A percentile compares a stretch with the other conserved stretches of the same genome.
Conservation (phyloP, 345 rosid species). For the Gossypium bickii region DNA sequence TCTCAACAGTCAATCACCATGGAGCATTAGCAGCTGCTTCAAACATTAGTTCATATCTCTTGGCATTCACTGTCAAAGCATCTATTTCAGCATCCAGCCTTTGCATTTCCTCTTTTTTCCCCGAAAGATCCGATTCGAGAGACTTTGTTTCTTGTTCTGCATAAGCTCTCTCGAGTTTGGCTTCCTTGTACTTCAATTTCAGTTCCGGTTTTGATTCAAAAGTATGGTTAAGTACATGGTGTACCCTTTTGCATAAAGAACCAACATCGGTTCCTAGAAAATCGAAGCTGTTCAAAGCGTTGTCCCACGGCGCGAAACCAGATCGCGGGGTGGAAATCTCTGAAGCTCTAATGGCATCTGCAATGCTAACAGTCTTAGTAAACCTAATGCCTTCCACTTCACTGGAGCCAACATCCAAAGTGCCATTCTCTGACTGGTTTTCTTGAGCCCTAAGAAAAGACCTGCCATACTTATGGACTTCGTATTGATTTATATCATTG, state of each 20-base stretch:
- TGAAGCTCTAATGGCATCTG: slow-evolving; percentile 39
- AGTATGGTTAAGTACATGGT: slow-evolving; percentile 22
- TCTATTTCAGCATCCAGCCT: slow-evolving; percentile 24
- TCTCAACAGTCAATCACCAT: slow-evolving; percentile 20
- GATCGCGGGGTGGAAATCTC: slow-evolving; percentile 17
- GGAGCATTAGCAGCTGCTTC: slow-evolving; percentile 26
- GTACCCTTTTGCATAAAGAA: slow-evolving; percentile 21
- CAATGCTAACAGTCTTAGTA: slow-evolving; percentile 20
- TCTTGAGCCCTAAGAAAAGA: slow-evolving; percentile 4
- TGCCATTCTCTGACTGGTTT: slow-evolving; percentile 24
- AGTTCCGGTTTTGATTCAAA: background rate
- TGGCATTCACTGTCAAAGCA: slow-evolving; percentile 4
- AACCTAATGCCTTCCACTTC: slow-evolving; percentile 27
- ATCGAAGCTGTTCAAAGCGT: slow-evolving; percentile 27
- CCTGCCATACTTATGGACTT: background rate
- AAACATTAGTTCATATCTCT: slow-evolving; percentile 19
- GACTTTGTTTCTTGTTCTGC: slow-evolving; percentile 16
- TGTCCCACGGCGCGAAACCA: slow-evolving; percentile 25
- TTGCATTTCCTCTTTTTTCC: slow-evolving; percentile 6
- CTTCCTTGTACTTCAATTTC: slow-evolving; percentile 20
- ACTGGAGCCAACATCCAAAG: slow-evolving; percentile 20
- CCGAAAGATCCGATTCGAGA: slow-evolving; percentile 24
- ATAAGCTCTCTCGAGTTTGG: slow-evolving; percentile 12
- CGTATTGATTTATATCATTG: slow-evolving; percentile 4
- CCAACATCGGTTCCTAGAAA: slow-evolving; percentile 33